phyloP scores from a whole-genome alignment of 768 basidiomycete species.

The Amanita rubescens region DNA sequence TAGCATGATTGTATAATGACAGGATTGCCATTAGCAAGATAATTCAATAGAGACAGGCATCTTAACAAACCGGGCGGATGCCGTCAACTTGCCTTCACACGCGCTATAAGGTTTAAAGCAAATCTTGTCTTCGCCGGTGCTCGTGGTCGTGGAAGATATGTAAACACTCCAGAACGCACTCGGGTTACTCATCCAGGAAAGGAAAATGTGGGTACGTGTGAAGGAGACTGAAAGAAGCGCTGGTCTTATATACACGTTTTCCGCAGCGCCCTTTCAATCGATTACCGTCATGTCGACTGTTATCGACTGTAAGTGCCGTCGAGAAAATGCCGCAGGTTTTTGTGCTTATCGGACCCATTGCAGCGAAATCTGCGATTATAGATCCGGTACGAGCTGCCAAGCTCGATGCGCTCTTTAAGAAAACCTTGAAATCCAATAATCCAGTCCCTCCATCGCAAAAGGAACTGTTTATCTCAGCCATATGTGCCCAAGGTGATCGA shows the following conservation, averaged over 20 bases:
- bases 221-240: not conserved
- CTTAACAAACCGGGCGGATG: too few relatives aligned
- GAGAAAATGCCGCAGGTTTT: not conserved
- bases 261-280: too few relatives aligned
- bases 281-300: not conserved
- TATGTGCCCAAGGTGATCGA: conserved; percentile 30
- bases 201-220: not conserved
- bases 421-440: not conserved
- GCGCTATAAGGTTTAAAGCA: too few relatives aligned
- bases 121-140: too few relatives aligned
- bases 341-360: not conserved
- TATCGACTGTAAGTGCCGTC: not conserved
- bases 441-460: not conserved
- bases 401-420: conserved; percentile 1
- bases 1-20: too few relatives aligned
- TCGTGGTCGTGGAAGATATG: too few relatives aligned
- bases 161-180: too few relatives aligned
- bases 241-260: too few relatives aligned
- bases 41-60: too few relatives aligned
- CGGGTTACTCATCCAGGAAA: too few relatives aligned
- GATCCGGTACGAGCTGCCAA: not conserved
- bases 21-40: too few relatives aligned
- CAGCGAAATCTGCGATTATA: not conserved
- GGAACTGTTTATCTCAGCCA: conserved; percentile 32
- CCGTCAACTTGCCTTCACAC: too few relatives aligned